A percentile compares a stretch with the other conserved stretches of the same genome.
phyloP scores from a whole-genome alignment of 1,284 basidiomycete genomes.

The Bjerkandera adusta region DNA sequence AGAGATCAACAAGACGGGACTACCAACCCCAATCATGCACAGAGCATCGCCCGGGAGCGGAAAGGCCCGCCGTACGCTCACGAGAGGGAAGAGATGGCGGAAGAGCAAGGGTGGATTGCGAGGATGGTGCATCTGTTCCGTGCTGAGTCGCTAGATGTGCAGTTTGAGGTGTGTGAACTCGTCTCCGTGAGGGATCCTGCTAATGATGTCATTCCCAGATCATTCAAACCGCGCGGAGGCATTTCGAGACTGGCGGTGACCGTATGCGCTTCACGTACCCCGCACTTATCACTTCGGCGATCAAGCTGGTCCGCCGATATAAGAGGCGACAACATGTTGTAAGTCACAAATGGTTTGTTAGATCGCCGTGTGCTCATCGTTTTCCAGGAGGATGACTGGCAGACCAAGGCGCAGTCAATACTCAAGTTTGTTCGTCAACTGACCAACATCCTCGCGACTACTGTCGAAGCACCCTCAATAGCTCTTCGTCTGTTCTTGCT shows the following conservation, averaged over 20 bases:
- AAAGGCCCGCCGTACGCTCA: constrained; percentile 51
- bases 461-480: constrained; percentile 87
- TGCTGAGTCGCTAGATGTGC: constrained; percentile 78
- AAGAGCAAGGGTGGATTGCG: constrained; percentile 97
- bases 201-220: constrained; percentile 45
- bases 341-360: constrained; percentile 7
- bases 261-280: constrained; percentile 94
- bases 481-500: constrained; percentile 93
- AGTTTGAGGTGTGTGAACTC: constrained; percentile 71
- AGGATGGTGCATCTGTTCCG: constrained; percentile 94
- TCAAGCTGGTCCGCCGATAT: constrained; percentile 88
- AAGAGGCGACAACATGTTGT: constrained; percentile 73
- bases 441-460: constrained; percentile 86
- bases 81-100: constrained; percentile 87
- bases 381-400: constrained; percentile 77
- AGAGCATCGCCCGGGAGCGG: constrained; percentile 45
- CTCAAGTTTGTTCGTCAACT: constrained; percentile 93
- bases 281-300: constrained; percentile 86
- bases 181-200: constrained; percentile 3
- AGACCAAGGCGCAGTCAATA: constrained; percentile 75
- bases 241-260: constrained; percentile 89
- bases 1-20: constrained; percentile 80
- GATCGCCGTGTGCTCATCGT: neutral
- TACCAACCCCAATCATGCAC: constrained; percentile 32
- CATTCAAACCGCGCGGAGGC: constrained; percentile 82